phyloP scores from a whole-genome alignment of 2,329 filamentous ascomycete species.

The Diaporthe sp. region DNA sequence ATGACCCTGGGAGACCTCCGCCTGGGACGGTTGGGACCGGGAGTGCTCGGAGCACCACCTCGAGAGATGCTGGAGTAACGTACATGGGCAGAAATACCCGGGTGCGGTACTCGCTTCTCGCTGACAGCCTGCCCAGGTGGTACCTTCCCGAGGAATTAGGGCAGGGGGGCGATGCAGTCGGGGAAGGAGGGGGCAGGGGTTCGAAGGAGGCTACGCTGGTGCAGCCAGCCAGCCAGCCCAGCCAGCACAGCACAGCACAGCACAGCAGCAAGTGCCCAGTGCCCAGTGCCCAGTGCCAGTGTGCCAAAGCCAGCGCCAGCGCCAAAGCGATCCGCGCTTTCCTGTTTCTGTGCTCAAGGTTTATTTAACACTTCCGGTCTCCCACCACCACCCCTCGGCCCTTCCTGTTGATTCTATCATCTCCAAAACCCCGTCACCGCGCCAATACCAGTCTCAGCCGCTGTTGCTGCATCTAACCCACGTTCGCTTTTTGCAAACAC shows the following conservation, averaged over 20 bases:
- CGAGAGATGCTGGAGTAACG: not conserved
- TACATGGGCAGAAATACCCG: not conserved
- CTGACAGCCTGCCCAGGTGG: slow-evolving; percentile 10
- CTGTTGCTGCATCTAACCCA: slow-evolving; percentile 53
- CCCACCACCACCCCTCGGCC: slow-evolving; percentile 33
- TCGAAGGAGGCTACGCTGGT: slow-evolving; percentile 7
- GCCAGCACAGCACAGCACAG: too few relatives aligned
- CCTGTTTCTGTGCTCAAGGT: slow-evolving; percentile 26
- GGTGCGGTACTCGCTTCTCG: not conserved
- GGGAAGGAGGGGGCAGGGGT: slow-evolving; percentile 15
- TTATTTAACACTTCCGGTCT: slow-evolving; percentile 36
- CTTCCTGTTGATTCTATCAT: slow-evolving; percentile 31
- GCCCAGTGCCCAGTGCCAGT: slow-evolving; percentile 6
- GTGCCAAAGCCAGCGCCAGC: not conserved
- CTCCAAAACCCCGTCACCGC: slow-evolving; percentile 40
- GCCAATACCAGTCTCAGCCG: slow-evolving; percentile 49
- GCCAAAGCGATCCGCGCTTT: slow-evolving; percentile 27
- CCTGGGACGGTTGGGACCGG: not conserved
- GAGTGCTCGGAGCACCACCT: not conserved
- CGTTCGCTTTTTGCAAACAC: slow-evolving; percentile 61
- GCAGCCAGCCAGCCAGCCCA: slow-evolving; percentile 4
- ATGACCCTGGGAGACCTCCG: not conserved
- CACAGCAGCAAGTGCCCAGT: slow-evolving; percentile 6
- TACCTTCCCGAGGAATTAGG: slow-evolving; percentile 11
- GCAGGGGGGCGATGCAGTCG: slow-evolving; percentile 23